A percentile compares a stretch with the other conserved stretches of the same genome.
Conservation (phyloP, 441 rosid genomes). For the Bruguiera hainesii region DNA sequence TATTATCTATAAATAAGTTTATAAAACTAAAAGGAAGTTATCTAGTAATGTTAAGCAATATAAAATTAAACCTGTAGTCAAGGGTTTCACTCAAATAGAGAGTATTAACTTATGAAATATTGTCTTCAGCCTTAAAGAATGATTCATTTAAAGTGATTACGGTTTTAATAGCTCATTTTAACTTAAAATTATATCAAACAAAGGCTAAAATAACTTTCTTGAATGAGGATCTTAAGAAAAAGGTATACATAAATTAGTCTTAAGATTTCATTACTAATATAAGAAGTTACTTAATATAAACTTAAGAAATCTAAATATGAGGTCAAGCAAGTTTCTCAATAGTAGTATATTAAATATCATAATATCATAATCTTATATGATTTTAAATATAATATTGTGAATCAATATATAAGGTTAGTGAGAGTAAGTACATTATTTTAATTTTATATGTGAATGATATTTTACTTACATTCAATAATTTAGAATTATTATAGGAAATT, state of each 20-base stretch:
- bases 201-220: background rate
- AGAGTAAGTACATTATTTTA: too few relatives aligned
- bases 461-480: too few relatives aligned
- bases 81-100: background rate
- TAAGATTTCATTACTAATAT: background rate
- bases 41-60: background rate
- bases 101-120: background rate
- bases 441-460: too few relatives aligned
- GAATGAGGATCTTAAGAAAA: background rate
- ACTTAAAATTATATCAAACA: background rate
- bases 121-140: background rate
- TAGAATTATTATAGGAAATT: too few relatives aligned
- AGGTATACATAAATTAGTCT: background rate
- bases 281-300: background rate
- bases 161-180: background rate
- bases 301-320: background rate
- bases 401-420: too few relatives aligned
- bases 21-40: background rate
- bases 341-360: background rate
- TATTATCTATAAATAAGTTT: background rate
- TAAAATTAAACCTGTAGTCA: background rate
- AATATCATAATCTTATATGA: too few relatives aligned
- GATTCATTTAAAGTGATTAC: background rate
- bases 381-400: too few relatives aligned
- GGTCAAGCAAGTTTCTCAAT: background rate